These are phyloP conservation scores for Kodamaea kakaduensis DNA, from an alignment of 805 yeast genomes.

Conservation along the genomic window DNA sequence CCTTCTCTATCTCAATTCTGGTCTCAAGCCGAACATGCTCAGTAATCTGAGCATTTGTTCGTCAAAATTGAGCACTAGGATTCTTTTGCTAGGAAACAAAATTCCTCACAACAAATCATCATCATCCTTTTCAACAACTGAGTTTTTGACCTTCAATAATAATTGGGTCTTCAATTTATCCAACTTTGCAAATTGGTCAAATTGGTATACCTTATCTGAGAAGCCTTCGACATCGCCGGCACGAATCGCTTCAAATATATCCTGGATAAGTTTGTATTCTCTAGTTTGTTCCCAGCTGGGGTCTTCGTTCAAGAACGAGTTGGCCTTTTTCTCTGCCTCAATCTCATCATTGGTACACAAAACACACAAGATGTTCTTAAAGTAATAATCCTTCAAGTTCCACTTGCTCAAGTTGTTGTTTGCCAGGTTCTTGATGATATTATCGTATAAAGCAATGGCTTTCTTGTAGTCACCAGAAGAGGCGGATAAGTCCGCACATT, in stretches of 20 bases:
- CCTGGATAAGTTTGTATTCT: slow-evolving; percentile 66
- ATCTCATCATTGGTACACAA: slow-evolving; percentile 83
- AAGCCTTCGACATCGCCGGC: slow-evolving; percentile 77
- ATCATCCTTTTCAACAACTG: slow-evolving; percentile 68
- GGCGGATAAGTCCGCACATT: slow-evolving; percentile 87
- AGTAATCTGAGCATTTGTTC: too few relatives aligned
- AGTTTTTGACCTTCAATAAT: slow-evolving; percentile 74
- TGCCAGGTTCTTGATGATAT: slow-evolving; percentile 69
- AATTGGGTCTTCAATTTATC: slow-evolving; percentile 89
- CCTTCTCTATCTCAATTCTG: too few relatives aligned
- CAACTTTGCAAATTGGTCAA: slow-evolving; percentile 80
- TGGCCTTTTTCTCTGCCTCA: slow-evolving; percentile 73
- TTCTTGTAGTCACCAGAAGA: slow-evolving; percentile 59
- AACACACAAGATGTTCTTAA: slow-evolving; percentile 77
- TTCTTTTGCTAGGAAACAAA: too few relatives aligned
- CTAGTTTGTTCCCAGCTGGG: slow-evolving; percentile 70
- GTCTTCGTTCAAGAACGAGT: slow-evolving; percentile 65
- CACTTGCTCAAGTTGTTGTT: slow-evolving; percentile 77
- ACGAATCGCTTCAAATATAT: slow-evolving; percentile 67
- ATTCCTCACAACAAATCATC: slow-evolving; percentile 42
- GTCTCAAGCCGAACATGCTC: too few relatives aligned
- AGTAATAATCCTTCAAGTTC: slow-evolving; percentile 89
- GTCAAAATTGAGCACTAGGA: too few relatives aligned
- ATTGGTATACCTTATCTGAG: slow-evolving; percentile 72
- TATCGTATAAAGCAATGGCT: slow-evolving; percentile 76